Base-by-base conservation (phyloP, 108 stramenopile genomes). In the Schizochytrium sp. region DNA sequence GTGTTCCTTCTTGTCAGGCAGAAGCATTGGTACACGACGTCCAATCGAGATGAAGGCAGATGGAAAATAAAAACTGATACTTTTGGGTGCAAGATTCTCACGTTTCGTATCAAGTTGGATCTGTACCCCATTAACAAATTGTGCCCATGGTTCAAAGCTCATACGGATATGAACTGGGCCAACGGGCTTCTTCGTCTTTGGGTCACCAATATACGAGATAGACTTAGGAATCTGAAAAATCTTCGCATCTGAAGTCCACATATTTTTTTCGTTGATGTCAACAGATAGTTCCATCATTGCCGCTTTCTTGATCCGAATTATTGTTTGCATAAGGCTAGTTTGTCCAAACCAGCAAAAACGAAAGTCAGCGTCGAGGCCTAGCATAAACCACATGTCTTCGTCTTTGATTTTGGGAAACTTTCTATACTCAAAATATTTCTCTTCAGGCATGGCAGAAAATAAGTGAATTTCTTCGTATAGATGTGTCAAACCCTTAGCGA, bases 41-140 rank as follows among this genome's bases (percentile, higher is more conserved):
- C 76, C 47, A 38, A 55, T 55, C 55, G 76, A 83, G 15, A 55
- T 13, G 47, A 49, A n/a, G 0, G 45, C 53, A 2, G 40, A 83
- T 0, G 47, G 76, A 10, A 17, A 17, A 17, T 83, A 55, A 5
- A 83, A 17, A 7, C 50, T 5, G 28, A 83, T 10, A 0, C 4
- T 19, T 10, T 50, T 42, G 2, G 3, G 28, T 10, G 76, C 50
- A 42, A 69, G 64, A 8, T 0, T 3, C 3, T 83, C 50, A 38
- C 76, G 45, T 53, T 83, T 83, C 28, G 76, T 83, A 13, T 83
- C 76, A 13, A 83, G 76, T 55, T 83, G 76, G 53, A 83, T 83
- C 2, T 83, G 50, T 8, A 83, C 76, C 12, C 76, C 76, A 0
- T 42, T 5, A 13, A 55, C 76, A 1, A 40, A 55, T 2, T 83